Conservation (phyloP, 495 filamentous ascomycete genomes). For the Penicillium argentinense region DNA sequence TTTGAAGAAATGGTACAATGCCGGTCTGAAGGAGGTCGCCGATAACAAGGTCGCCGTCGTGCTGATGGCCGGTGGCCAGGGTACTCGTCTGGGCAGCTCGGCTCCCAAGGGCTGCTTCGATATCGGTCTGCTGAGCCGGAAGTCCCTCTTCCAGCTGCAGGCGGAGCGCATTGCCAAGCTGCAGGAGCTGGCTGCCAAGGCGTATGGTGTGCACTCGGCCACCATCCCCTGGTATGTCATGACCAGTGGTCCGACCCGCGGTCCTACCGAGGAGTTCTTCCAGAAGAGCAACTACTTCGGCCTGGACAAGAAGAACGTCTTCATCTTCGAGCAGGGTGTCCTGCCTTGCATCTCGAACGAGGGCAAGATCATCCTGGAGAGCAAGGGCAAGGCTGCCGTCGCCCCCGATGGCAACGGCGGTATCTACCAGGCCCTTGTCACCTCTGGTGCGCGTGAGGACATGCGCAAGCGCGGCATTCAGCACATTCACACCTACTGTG, state of each 20-base stretch:
- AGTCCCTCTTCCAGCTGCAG: constrained; percentile 96
- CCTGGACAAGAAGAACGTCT: constrained; percentile 76
- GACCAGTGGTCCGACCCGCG: constrained; percentile 95
- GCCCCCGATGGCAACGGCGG: constrained; percentile 99
- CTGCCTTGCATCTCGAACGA: constrained; percentile 97
- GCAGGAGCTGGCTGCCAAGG: constrained; percentile 77
- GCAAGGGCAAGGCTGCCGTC: constrained; percentile 86
- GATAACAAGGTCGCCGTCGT: constrained; percentile 92
- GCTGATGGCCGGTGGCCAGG: constrained; percentile 95
- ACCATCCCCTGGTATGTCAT: constrained; percentile 98
- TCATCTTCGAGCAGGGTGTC: constrained; percentile 96
- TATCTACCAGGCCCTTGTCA: constrained; percentile 89
- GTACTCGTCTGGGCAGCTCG: constrained; percentile 90
- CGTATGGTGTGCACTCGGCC: constrained; percentile 61
- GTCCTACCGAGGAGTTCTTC: constrained; percentile 91
- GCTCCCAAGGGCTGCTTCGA: constrained; percentile 96
- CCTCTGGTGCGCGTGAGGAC: constrained; percentile 78
- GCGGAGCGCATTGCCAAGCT: constrained; percentile 88
- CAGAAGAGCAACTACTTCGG: constrained; percentile 88
- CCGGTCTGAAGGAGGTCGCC: constrained; percentile 81
- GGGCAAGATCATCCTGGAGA: constrained; percentile 93
- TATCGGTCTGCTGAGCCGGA: constrained; percentile 87
- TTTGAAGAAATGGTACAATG: constrained; percentile 79
- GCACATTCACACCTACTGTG: constrained; percentile 97
- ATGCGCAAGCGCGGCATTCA: constrained; percentile 87